A percentile compares a stretch with the other conserved stretches of the same genome.
phyloP scores from a whole-genome alignment of 2,329 filamentous ascomycete species.

The Sporothrix luriei region DNA sequence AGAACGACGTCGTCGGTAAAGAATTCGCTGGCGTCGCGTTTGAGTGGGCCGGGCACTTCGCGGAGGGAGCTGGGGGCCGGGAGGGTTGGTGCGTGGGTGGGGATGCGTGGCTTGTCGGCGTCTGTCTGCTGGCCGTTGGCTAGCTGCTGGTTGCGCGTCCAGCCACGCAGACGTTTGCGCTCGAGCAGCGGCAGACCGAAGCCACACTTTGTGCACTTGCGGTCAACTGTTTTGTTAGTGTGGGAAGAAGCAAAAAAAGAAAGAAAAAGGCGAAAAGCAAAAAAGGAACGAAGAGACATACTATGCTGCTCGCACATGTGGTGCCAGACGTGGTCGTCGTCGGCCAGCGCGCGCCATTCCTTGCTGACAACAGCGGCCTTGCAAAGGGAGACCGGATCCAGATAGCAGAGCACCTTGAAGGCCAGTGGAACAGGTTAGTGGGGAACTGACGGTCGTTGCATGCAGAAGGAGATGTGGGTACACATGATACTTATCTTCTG shows the following conservation, averaged over 20 bases:
- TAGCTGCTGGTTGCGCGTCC: constrained; percentile 80
- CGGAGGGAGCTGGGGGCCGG: constrained; percentile 38
- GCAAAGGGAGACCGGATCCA: constrained; percentile 92
- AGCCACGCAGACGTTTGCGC: constrained; percentile 80
- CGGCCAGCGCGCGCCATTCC: constrained; percentile 85
- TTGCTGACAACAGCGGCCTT: constrained; percentile 93
- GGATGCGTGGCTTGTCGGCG: constrained; percentile 37
- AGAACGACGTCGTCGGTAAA: constrained; percentile 36
- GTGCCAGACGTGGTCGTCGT: constrained; percentile 97
- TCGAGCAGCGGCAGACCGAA: constrained; percentile 92
- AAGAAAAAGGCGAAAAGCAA: too few species aligned
- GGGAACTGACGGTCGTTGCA: not conserved
- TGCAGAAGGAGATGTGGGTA: not conserved
- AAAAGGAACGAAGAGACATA: constrained; percentile 20
- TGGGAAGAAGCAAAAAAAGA: not conserved
- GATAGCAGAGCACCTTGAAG: constrained; percentile 88
- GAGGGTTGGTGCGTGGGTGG: constrained; percentile 39
- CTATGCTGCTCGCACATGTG: constrained; percentile 93
- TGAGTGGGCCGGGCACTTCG: constrained; percentile 38
- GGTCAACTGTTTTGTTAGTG: constrained; percentile 56
- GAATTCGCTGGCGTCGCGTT: constrained; percentile 44
- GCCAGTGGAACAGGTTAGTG: constrained; percentile 56
- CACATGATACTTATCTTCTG: constrained; percentile 59
- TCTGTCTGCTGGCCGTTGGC: constrained; percentile 44
- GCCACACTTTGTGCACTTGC: constrained; percentile 92